Conservation (phyloP, 1,284 basidiomycete species). For the Sporisorium sorghi region DNA sequence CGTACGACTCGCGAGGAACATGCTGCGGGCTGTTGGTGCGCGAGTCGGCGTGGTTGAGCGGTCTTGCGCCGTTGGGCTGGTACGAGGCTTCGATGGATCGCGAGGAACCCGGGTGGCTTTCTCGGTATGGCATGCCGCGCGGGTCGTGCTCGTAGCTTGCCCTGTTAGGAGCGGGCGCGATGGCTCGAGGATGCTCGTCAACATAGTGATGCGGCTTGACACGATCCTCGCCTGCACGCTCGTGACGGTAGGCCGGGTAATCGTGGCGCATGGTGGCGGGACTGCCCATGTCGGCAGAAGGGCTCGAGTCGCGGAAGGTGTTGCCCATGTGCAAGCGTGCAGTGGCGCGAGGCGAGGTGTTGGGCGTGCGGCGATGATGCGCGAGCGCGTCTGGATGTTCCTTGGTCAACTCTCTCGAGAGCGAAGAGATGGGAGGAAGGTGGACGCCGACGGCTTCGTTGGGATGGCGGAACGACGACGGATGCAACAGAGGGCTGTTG, state of each 20-base stretch:
- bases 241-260: slow-evolving; percentile 29
- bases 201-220: slow-evolving; percentile 32
- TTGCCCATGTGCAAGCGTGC: slow-evolving; percentile 47
- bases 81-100: slow-evolving; percentile 23
- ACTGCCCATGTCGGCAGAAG: slow-evolving; percentile 37
- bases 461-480: slow-evolving; percentile 39
- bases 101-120: slow-evolving; percentile 8
- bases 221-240: slow-evolving; percentile 35
- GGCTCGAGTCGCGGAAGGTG: slow-evolving; percentile 46
- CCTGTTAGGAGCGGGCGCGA: slow-evolving; percentile 34
- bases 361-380: slow-evolving; percentile 40
- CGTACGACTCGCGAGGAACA: slow-evolving; percentile 14
- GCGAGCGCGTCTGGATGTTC: slow-evolving; percentile 33
- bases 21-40: slow-evolving; percentile 36
- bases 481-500: slow-evolving; percentile 41
- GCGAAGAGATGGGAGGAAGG: slow-evolving; percentile 47
- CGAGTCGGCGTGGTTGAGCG: slow-evolving; percentile 17
- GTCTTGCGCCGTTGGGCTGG: slow-evolving; percentile 25
- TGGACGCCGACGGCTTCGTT: slow-evolving; percentile 31
- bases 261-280: slow-evolving; percentile 46
- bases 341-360: slow-evolving; percentile 36
- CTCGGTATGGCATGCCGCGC: slow-evolving; percentile 21
- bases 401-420: slow-evolving; percentile 37
- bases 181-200: slow-evolving; percentile 35
- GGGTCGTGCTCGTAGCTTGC: slow-evolving; percentile 27